Evolutionary conservation across 2,329 filamentous ascomycete genomes (phyloP), one percentile per base, ranked within the genome.

Genomic region (Ascochyta clinopodiicola): DNA sequence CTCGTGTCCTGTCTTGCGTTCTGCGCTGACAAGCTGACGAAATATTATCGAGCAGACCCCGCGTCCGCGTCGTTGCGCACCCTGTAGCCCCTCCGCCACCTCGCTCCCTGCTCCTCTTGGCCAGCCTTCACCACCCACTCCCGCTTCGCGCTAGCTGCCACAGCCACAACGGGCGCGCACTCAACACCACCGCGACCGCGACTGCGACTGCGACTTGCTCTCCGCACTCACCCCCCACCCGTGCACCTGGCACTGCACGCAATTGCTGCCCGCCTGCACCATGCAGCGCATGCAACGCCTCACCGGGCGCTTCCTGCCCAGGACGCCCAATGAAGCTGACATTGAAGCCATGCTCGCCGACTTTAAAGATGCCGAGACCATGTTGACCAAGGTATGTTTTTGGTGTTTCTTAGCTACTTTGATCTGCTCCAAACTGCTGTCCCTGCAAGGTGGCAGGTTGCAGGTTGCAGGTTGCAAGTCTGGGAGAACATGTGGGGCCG

Each of bases 321-420:
- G 87, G 59, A 86, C 87, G 22, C 89, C 88, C 52, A 89, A 95
- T 75, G 88, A 91, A 71, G 88, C 88, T 62, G 88, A 91, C 70
- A 87, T 94, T 40, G 87, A 88, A 10, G 83, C 88, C 39, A 80
- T 95, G 49, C 79, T 96, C 52, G 88, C 86, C 65, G 91, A 95
- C 69, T 95, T 92, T 71, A 88, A 92, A 64, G 88, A 93, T 74
- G 89, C 88, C 24, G 89, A 95, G 73, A 85, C 84, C 63, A 84
- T 93, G 71, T 81, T 95, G 60, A 82, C 84, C 61, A 87, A 86
- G 81, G 90, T 92, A 79, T 54, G 78, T 67, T 27, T 44, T 46
- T 47, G 51, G 44, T 56, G 49, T 44, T 55, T 56, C 58, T 10
- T 9, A 29, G 27, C 29, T 31, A 12, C 29, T 13, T 10, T 13